phyloP scores from a whole-genome alignment of 495 filamentous ascomycete genomes.

The Aspergillus cristatus region DNA sequence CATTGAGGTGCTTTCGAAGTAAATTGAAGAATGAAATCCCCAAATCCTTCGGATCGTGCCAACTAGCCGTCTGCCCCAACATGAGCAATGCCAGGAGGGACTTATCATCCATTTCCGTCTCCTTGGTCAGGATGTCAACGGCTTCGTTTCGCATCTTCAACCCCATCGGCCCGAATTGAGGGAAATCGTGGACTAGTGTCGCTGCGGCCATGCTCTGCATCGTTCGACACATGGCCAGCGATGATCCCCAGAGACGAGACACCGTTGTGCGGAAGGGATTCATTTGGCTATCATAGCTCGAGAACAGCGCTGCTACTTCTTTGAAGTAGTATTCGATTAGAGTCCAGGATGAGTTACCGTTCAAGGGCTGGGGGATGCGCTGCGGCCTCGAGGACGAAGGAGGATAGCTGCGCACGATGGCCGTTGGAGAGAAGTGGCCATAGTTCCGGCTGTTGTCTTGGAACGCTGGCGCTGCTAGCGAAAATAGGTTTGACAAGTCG shows the following conservation, averaged over 20 bases:
- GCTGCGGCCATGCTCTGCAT: conserved; percentile 55
- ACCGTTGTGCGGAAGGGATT: conserved; percentile 51
- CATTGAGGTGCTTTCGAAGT: conserved; percentile 35
- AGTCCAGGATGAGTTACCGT: conserved; percentile 40
- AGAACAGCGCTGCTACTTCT: conserved; percentile 48
- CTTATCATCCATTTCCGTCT: conserved; percentile 36
- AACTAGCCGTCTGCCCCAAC: conserved; percentile 47
- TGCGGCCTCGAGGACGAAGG: conserved; percentile 13
- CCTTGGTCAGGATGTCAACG: conserved; percentile 37
- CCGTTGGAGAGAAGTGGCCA: conserved; percentile 28
- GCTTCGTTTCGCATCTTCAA: conserved; percentile 44
- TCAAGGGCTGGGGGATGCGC: conserved; percentile 28
- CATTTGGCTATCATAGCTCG: conserved; percentile 49
- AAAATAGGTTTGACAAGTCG: conserved; percentile 25
- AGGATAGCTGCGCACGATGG: conserved; percentile 32
- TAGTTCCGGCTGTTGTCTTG: conserved; percentile 13
- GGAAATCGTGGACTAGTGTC: conserved; percentile 47
- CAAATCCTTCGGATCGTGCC: conserved; percentile 47
- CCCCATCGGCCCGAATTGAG: conserved; percentile 42
- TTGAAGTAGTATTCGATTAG: conserved; percentile 54
- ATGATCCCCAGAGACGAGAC: conserved; percentile 46
- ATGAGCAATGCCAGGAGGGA: conserved; percentile 44
- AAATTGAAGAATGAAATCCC: conserved; percentile 42
- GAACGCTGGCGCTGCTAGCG: conserved; percentile 12
- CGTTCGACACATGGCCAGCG: conserved; percentile 47